phyloP scores from a whole-genome alignment of 192 early-diverging fungal genomes.

The Linnemannia elongata region DNA sequence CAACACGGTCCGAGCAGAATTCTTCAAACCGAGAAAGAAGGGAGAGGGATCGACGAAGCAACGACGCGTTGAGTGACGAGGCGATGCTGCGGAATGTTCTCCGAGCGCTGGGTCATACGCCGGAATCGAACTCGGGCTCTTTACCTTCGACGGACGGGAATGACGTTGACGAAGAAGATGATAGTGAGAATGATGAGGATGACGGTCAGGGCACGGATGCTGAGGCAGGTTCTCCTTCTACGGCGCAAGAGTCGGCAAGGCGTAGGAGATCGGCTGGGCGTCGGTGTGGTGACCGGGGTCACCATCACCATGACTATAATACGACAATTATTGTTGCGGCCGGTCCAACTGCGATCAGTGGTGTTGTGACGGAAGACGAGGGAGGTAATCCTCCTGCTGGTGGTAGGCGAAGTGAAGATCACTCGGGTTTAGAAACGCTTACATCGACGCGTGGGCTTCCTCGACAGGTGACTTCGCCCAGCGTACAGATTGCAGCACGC shows the following conservation, averaged over 20 bases:
- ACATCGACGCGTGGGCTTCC: not conserved
- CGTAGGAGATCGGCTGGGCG: not conserved
- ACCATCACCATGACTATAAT: slow-evolving; percentile 4
- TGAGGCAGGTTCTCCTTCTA: not conserved
- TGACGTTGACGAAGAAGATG: slow-evolving; percentile 9
- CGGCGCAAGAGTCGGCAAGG: not conserved
- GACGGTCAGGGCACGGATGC: not conserved
- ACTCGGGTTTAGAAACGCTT: not conserved
- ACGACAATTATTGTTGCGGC: not conserved
- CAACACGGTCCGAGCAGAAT: not conserved
- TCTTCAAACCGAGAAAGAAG: not conserved
- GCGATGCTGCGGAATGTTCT: slow-evolving; percentile 18
- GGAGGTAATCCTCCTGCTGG: no score
- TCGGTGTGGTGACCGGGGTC: not conserved
- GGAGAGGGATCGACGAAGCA: not conserved
- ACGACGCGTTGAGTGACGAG: slow-evolving; percentile 7
- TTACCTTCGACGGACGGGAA: not conserved
- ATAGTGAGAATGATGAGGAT: slow-evolving; percentile 24
- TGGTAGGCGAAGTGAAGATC: not conserved
- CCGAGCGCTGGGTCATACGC: slow-evolving; percentile 21
- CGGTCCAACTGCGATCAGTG: not conserved
- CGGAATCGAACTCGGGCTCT: slow-evolving; percentile 14
- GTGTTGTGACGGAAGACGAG: not conserved
- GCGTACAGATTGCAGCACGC: not conserved
- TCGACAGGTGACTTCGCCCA: not conserved